Evolutionary conservation across 192 early-diverging fungal genomes (phyloP).

Genomic region (Mortierella antarctica): DNA sequence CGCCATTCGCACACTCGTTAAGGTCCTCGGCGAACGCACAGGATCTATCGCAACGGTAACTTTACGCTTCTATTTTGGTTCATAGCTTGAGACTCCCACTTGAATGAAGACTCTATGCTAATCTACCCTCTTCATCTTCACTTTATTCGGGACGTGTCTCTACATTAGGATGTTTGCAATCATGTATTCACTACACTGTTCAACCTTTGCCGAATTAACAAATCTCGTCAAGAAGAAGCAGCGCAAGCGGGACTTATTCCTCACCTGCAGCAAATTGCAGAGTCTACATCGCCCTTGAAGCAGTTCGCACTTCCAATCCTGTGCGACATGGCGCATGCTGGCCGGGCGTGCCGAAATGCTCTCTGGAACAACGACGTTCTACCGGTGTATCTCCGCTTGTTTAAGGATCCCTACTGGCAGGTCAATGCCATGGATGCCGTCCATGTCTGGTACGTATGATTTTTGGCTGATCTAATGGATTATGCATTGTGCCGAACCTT

Average conservation of each 20-base stretch:
- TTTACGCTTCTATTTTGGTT: not conserved
- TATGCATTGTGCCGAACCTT: not conserved
- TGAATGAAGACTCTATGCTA: not conserved
- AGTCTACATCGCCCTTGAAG: constrained; percentile 60
- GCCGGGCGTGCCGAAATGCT: constrained; percentile 54
- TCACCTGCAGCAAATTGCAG: constrained; percentile 59
- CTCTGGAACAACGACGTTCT: constrained; percentile 62
- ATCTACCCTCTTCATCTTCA: not conserved
- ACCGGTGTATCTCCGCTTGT: constrained; percentile 58
- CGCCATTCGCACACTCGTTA: constrained; percentile 60
- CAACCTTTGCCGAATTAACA: constrained; percentile 71
- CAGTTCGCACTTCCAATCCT: constrained; percentile 72
- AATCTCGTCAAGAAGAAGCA: constrained; percentile 64
- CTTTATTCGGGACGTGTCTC: not conserved
- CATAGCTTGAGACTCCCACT: not conserved
- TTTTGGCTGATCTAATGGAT: not conserved
- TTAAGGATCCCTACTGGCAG: constrained; percentile 68
- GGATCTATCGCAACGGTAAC: constrained; percentile 27
- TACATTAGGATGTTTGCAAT: constrained; percentile 62
- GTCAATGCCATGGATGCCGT: constrained; percentile 72
- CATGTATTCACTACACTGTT: constrained; percentile 68
- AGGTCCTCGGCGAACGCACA: constrained; percentile 48
- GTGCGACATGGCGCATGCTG: constrained; percentile 69
- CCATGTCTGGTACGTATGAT: constrained; percentile 58
- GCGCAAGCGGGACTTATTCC: constrained; percentile 68